Evolutionary conservation across 768 basidiomycete genomes (phyloP).

Genomic region (Hirschioporus abietinus): DNA sequence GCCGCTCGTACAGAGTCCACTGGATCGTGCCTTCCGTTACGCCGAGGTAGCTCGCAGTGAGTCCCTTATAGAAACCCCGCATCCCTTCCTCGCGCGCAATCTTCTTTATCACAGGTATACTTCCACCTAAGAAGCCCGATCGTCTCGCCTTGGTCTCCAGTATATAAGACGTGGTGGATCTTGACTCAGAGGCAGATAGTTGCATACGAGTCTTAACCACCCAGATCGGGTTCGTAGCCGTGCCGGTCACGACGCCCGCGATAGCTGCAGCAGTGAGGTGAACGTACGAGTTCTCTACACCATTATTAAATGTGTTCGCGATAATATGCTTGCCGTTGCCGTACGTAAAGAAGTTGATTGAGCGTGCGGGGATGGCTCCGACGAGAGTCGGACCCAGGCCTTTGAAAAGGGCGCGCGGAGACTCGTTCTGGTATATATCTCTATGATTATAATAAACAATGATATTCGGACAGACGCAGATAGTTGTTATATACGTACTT

Average conservation of each 20-base stretch:
- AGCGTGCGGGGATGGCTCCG: constrained; percentile 91
- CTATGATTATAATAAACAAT: constrained; percentile 31
- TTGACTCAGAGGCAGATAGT: constrained; percentile 41
- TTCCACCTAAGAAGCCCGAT: constrained; percentile 41
- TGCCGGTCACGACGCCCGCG: constrained; percentile 83
- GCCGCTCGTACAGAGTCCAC: constrained; percentile 92
- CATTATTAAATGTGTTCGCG: constrained; percentile 72
- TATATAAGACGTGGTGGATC: constrained; percentile 11
- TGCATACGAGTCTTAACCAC: constrained; percentile 97
- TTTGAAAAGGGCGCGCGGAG: constrained; percentile 84
- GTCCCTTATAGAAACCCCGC: constrained; percentile 88
- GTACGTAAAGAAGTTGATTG: constrained; percentile 97
- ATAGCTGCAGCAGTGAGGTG: constrained; percentile 82
- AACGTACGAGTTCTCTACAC: constrained; percentile 77
- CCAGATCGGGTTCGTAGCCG: constrained; percentile 98
- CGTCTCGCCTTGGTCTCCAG: constrained; percentile 12
- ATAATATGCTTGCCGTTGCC: constrained; percentile 94
- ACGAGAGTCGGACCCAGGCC: constrained; percentile 93
- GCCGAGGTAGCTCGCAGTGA: constrained; percentile 92
- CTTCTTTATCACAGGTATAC: constrained; percentile 56
- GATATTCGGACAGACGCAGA: background rate
- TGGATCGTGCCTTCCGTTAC: constrained; percentile 96
- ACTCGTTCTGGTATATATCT: constrained; percentile 86
- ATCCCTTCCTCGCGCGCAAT: constrained; percentile 82
- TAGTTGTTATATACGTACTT: constrained; percentile 43